A percentile compares a stretch with the other conserved stretches of the same genome.
These are phyloP conservation scores for Penicillium cinerascens DNA, from an alignment of 495 filamentous ascomycete genomes.

Conservation along the genomic window DNA sequence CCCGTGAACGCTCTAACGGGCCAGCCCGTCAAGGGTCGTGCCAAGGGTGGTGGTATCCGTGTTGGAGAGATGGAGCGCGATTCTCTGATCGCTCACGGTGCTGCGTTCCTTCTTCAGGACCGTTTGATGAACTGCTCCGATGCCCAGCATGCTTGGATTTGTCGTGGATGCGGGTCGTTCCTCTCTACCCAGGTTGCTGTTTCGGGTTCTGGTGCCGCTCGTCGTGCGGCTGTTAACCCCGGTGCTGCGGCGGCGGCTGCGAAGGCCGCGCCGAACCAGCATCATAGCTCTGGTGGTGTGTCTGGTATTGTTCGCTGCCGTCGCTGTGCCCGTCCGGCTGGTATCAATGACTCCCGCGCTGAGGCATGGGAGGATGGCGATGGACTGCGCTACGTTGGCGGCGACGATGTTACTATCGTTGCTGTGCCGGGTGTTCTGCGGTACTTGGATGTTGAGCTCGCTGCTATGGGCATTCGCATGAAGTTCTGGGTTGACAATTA, in stretches of 20 bases:
- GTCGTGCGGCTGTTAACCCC: slow-evolving; percentile 26
- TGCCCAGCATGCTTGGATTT: slow-evolving; percentile 82
- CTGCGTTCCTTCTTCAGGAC: slow-evolving; percentile 92
- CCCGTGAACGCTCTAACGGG: slow-evolving; percentile 84
- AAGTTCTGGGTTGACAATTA: slow-evolving; percentile 72
- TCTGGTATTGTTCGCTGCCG: slow-evolving; percentile 77
- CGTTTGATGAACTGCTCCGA: slow-evolving; percentile 96
- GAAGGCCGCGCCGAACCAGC: slow-evolving; percentile 31
- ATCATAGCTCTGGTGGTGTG: slow-evolving; percentile 31
- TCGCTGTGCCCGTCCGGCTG: slow-evolving; percentile 69
- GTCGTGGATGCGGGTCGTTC: slow-evolving; percentile 82
- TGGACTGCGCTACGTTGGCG: slow-evolving; percentile 76
- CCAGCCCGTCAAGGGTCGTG: slow-evolving; percentile 94
- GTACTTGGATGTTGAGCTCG: slow-evolving; percentile 91
- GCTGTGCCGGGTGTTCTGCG: slow-evolving; percentile 88
- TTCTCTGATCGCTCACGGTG: slow-evolving; percentile 87
- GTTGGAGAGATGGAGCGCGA: slow-evolving; percentile 99
- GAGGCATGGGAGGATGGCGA: slow-evolving; percentile 90
- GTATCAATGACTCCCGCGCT: slow-evolving; percentile 58
- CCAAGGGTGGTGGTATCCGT: slow-evolving; percentile 94
- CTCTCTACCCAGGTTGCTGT: slow-evolving; percentile 75
- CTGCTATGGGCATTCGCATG: slow-evolving; percentile 88
- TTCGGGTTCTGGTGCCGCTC: slow-evolving; percentile 29
- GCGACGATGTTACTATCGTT: slow-evolving; percentile 84
- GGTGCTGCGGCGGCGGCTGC: slow-evolving; percentile 33